Base-by-base conservation (phyloP, 108 stramenopile genomes). In the Thalassiosira profunda region DNA sequence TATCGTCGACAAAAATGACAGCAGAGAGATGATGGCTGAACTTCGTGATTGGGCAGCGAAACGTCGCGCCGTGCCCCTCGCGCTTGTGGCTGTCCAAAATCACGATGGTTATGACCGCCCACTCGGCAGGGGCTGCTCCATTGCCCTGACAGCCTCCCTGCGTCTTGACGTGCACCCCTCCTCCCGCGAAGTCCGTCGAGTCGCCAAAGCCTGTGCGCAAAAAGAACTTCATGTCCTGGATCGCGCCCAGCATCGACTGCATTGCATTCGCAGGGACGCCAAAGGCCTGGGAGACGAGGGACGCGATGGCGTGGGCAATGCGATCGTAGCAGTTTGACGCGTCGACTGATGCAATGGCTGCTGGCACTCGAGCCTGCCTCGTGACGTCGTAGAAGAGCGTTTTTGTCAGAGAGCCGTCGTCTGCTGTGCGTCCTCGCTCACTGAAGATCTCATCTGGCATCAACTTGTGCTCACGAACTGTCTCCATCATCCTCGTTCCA, bases 361-460 rank as follows among this genome's bases (percentile, higher is more conserved):
- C 64, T 0, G 64, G 64, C 8, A 18, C 9, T 29, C 64, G 1
- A 1, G 37, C 9, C 41, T 65, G 49, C 26, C 49, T 24, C 10
- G 34, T 11, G 4, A 65, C 12, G 24, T 65, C 35, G 51, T 38
- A 65, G 30, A 65, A 65, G 7, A 65, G 64, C 1, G 41, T 60
- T 14, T 60, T 60, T 17, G 40, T 28, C 37, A 60, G 21, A 7
- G 59, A 31, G 23, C 59, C 59, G 18, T 60, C 59, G 17, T 60
- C 59, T 10, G 59, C 42, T 20, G 57, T 58, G 2, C 48, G 11
- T 30, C 31, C 31, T 1, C 4, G 1, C 14, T 69, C 68, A 67
- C 68, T 70, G 35, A 58, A 70, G 1, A 58, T 70, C 33, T 70
- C 68, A 24, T 70, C 68, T 1, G 55, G 54, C 57, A 70, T 48